Evolutionary conservation across 345 rosid species (phyloP).

Genomic region (Populus davidiana): DNA sequence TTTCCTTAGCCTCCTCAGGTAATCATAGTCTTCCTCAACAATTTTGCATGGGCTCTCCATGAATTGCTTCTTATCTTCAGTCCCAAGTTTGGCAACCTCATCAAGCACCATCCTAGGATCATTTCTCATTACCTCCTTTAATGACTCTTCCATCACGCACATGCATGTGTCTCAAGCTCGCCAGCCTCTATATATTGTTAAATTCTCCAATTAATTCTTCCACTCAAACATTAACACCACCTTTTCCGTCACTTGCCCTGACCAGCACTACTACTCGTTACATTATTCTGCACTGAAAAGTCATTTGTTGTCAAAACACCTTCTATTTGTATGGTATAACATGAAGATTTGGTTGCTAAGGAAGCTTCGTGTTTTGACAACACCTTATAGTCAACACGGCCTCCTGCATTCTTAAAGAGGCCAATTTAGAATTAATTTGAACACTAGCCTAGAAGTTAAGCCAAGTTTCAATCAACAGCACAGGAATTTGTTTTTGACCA

Average conservation of each 20-base stretch:
- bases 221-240: conserved; percentile 15
- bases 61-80: conserved; percentile 34
- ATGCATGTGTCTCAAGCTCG: conserved; percentile 25
- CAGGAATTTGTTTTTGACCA: too few species aligned
- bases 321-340: too few species aligned
- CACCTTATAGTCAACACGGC: too few species aligned
- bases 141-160: conserved; percentile 30
- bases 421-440: too few species aligned
- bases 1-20: conserved; percentile 8
- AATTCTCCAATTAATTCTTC: conserved; percentile 39
- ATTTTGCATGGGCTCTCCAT: conserved; percentile 37
- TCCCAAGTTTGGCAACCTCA: conserved; percentile 33
- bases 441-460: too few species aligned
- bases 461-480: too few species aligned
- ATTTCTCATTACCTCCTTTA: conserved; percentile 27
- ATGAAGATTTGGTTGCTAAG: too few species aligned
- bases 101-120: conserved; percentile 21
- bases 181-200: conserved; percentile 37
- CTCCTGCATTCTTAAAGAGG: too few species aligned
- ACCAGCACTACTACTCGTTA: too few species aligned
- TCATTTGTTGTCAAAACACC: too few species aligned
- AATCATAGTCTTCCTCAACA: conserved; percentile 25
- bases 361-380: too few species aligned
- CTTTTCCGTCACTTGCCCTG: background rate
- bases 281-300: too few species aligned